Evolutionary conservation across 2,329 filamentous ascomycete species (phyloP).

Genomic region (Pseudovirgaria hyperparasitica): DNA sequence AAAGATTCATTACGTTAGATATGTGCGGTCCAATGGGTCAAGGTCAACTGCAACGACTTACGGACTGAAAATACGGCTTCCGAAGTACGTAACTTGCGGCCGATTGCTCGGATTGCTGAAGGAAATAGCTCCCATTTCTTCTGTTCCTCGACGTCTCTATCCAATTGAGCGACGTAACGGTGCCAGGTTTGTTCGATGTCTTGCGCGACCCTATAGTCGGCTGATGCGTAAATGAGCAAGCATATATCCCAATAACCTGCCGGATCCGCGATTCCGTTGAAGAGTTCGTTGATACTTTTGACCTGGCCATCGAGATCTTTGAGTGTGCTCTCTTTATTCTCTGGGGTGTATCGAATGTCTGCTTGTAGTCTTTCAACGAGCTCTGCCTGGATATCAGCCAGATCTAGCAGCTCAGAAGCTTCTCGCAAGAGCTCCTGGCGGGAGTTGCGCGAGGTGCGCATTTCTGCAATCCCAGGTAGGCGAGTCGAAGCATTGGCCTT

Average conservation of each 20-base stretch:
- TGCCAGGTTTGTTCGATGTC: slow-evolving; percentile 80
- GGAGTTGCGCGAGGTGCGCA: slow-evolving; percentile 45
- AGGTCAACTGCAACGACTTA: slow-evolving; percentile 17
- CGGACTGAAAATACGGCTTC: slow-evolving; percentile 44
- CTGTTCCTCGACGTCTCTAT: slow-evolving; percentile 30
- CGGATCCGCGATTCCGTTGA: slow-evolving; percentile 80
- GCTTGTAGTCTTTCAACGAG: slow-evolving; percentile 63
- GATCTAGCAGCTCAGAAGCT: slow-evolving; percentile 74
- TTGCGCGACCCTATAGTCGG: slow-evolving; percentile 77
- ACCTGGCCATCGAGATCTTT: slow-evolving; percentile 65
- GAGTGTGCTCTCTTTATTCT: slow-evolving; percentile 52
- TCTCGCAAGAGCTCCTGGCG: slow-evolving; percentile 78
- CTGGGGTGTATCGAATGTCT: slow-evolving; percentile 55
- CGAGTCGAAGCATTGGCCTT: slow-evolving; percentile 85
- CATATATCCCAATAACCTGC: slow-evolving; percentile 91
- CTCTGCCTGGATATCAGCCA: slow-evolving; percentile 92
- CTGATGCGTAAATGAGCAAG: slow-evolving; percentile 80
- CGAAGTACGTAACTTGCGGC: slow-evolving; percentile 41
- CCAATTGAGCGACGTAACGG: slow-evolving; percentile 59
- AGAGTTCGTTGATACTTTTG: slow-evolving; percentile 48
- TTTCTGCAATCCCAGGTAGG: slow-evolving; percentile 55
- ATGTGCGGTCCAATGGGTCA: neutral
- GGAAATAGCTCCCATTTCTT: slow-evolving; percentile 61
- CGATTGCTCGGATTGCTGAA: slow-evolving; percentile 44
- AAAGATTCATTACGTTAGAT: slow-evolving; percentile 16